These are phyloP conservation scores for Kazachstania taianensis DNA, from an alignment of 805 yeast genomes.

Conservation along the genomic window DNA sequence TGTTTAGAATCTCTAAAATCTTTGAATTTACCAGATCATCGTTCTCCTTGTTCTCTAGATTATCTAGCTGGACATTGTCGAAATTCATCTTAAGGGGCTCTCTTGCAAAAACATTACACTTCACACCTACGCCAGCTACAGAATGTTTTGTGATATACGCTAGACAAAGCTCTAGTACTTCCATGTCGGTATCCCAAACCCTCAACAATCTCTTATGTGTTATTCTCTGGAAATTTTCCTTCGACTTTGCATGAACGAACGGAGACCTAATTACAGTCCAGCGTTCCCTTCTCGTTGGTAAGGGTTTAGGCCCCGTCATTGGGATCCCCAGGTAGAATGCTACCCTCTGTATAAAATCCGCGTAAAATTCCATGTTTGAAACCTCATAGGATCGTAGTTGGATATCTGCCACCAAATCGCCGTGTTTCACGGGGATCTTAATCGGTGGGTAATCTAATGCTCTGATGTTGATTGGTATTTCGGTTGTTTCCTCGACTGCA, in stretches of 20 bases:
- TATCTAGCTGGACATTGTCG: constrained; percentile 1
- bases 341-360: constrained; percentile 81
- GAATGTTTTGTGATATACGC: constrained; percentile 69
- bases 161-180: constrained; percentile 72
- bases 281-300: constrained; percentile 64
- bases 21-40: constrained; percentile 32
- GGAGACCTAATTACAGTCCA: constrained; percentile 94
- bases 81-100: constrained; percentile 27
- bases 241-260: constrained; percentile 86
- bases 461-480: constrained; percentile 73
- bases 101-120: constrained; percentile 52
- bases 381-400: constrained; percentile 63
- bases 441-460: constrained; percentile 75
- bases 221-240: constrained; percentile 85
- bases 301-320: constrained; percentile 58
- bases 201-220: constrained; percentile 67
- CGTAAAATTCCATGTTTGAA: constrained; percentile 59
- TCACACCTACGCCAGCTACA: constrained; percentile 73
- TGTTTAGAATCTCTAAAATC: constrained; percentile 60
- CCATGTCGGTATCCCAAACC: constrained; percentile 80
- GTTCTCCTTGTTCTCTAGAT: constrained; percentile 1
- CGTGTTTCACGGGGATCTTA: constrained; percentile 53
- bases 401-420: constrained; percentile 69
- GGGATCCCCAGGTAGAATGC: constrained; percentile 89
- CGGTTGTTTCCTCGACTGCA: too few relatives aligned